These are phyloP conservation scores for Aspergillus clavatus DNA, from an alignment of 2,329 filamentous ascomycete species.

Conservation along the genomic window DNA sequence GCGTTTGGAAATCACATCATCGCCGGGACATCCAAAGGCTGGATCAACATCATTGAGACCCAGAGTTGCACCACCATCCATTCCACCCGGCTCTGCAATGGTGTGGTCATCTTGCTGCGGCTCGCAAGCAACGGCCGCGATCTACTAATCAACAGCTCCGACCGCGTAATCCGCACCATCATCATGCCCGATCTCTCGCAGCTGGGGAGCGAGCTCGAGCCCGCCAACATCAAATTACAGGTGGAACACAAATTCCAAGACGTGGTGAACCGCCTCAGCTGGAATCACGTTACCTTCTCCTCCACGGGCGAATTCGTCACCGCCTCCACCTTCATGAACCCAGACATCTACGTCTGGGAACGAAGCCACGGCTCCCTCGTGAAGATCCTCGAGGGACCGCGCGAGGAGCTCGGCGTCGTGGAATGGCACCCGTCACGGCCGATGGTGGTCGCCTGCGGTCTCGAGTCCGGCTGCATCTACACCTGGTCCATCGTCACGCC, in stretches of 20 bases:
- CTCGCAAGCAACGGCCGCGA: slow-evolving; percentile 80
- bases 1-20: slow-evolving; percentile 81
- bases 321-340: slow-evolving; percentile 95
- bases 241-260: slow-evolving; percentile 98
- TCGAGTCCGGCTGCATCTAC: slow-evolving; percentile 90
- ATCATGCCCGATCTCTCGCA: slow-evolving; percentile 70
- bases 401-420: slow-evolving; percentile 92
- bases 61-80: slow-evolving; percentile 77
- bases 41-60: slow-evolving; percentile 90
- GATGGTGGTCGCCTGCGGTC: slow-evolving; percentile 81
- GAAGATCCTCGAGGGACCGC: slow-evolving; percentile 93
- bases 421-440: slow-evolving; percentile 94
- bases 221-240: slow-evolving; percentile 80
- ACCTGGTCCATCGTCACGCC: slow-evolving; percentile 94
- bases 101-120: slow-evolving; percentile 81
- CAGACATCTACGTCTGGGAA: slow-evolving; percentile 98
- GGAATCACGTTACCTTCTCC: slow-evolving; percentile 97
- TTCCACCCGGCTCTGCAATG: slow-evolving; percentile 80
- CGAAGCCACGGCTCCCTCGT: slow-evolving; percentile 87
- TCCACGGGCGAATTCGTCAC: slow-evolving; percentile 93
- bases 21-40: slow-evolving; percentile 89
- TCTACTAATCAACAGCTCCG: slow-evolving; percentile 85
- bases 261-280: slow-evolving; percentile 87
- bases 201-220: slow-evolving; percentile 59
- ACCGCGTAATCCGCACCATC: slow-evolving; percentile 91